A percentile compares a stretch with the other conserved stretches of the same genome.
Evolutionary conservation across 192 early-diverging fungal genomes (phyloP).

Genomic region (Lobosporangium transversale): DNA sequence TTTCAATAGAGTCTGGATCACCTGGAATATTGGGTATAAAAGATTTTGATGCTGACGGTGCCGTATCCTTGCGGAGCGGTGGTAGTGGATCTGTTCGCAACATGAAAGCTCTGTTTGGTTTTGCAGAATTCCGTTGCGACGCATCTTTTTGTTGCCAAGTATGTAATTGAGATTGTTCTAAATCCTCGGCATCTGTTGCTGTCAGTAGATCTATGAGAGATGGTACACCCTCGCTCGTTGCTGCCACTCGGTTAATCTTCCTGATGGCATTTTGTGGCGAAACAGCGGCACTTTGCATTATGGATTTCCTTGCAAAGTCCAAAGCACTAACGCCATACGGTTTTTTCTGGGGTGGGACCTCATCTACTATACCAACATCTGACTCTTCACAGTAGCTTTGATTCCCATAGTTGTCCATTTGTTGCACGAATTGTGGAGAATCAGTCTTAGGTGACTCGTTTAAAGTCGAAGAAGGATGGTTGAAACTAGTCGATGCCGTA

Average conservation of each 20-base stretch:
- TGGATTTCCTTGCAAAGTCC: conserved; percentile 35
- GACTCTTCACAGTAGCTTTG: not conserved
- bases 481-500: no score
- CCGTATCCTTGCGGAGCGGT: not conserved
- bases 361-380: not conserved
- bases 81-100: conserved; percentile 20
- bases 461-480: no score
- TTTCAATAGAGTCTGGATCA: no score
- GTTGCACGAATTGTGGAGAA: not conserved
- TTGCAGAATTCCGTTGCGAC: conserved; percentile 7
- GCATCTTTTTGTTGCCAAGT: not conserved
- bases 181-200: conserved; percentile 13
- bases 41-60: not conserved
- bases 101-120: conserved; percentile 13
- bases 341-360: not conserved
- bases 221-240: conserved; percentile 9
- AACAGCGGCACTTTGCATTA: conserved; percentile 22
- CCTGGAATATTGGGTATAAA: no score
- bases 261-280: conserved; percentile 21
- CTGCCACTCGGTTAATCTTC: conserved; percentile 14
- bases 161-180: no score
- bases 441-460: not conserved
- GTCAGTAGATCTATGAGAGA: conserved; percentile 18
- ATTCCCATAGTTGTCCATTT: not conserved
- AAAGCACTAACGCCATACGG: conserved; percentile 4